These are phyloP conservation scores for Rosellinia necatrix DNA, from an alignment of 2,329 filamentous ascomycete species.

Conservation along the genomic window DNA sequence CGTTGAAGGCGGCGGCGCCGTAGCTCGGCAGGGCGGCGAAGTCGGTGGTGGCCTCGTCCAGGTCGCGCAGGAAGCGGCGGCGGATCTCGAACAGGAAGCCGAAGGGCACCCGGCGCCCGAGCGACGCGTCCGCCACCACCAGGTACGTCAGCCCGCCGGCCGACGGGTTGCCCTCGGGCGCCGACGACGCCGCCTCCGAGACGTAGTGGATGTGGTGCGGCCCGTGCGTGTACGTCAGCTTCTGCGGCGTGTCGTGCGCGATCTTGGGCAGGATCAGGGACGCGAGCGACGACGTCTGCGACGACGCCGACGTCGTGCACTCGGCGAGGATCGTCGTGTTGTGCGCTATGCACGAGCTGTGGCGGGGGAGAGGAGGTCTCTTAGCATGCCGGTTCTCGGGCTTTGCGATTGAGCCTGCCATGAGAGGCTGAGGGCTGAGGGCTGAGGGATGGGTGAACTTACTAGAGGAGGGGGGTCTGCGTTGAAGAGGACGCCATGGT, in stretches of 20 bases:
- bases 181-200: conserved; percentile 75
- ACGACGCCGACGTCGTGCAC: conserved; percentile 84
- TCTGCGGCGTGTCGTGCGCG: conserved; percentile 76
- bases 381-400: background rate
- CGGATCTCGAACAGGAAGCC: conserved; percentile 91
- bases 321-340: conserved; percentile 91
- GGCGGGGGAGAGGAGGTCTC: conserved; percentile 22
- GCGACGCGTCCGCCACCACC: conserved; percentile 78
- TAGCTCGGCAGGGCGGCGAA: conserved; percentile 84
- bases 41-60: conserved; percentile 68
- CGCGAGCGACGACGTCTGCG: conserved; percentile 82
- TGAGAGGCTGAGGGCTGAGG: conserved; percentile 9
- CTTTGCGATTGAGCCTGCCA: background rate
- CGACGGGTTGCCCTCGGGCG: conserved; percentile 59
- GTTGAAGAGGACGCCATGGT: conserved; percentile 74
- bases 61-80: conserved; percentile 78
- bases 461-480: conserved; percentile 75
- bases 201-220: conserved; percentile 95
- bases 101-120: conserved; percentile 89
- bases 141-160: conserved; percentile 89
- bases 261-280: conserved; percentile 96
- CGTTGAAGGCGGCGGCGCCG: conserved; percentile 87
- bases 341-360: conserved; percentile 90
- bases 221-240: conserved; percentile 93
- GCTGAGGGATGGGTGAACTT: conserved; percentile 49